Conservation (phyloP, 176 grass and related monocot species). For the Oryza brachyantha region DNA sequence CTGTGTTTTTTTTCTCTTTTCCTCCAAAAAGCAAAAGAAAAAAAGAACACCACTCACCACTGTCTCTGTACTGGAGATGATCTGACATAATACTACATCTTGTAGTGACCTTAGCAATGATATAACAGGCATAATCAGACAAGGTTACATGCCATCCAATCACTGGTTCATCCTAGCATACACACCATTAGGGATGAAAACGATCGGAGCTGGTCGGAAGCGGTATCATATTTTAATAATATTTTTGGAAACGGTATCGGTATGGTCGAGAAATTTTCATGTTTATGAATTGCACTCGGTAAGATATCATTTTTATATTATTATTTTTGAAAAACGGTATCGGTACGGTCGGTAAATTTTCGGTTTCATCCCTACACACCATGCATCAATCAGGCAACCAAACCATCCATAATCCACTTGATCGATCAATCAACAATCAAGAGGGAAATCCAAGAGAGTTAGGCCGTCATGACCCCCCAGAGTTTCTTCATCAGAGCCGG, state of each 20-base stretch:
- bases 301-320: too few relatives aligned
- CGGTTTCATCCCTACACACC: too few relatives aligned
- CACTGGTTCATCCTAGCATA: background rate
- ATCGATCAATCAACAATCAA: too few relatives aligned
- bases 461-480: background rate
- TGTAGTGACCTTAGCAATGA: background rate
- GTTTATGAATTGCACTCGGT: too few relatives aligned
- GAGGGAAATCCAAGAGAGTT: background rate
- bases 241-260: too few relatives aligned
- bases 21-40: background rate
- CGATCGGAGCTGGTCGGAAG: too few relatives aligned
- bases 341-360: too few relatives aligned
- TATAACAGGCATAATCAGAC: background rate
- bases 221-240: too few relatives aligned
- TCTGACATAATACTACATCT: background rate
- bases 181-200: too few relatives aligned
- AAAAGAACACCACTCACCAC: background rate
- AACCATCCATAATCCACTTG: background rate
- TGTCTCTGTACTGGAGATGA: background rate
- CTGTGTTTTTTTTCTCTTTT: background rate
- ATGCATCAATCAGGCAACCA: background rate
- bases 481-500: background rate
- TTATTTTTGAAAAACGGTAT: too few relatives aligned
- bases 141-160: background rate
- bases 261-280: too few relatives aligned